These are phyloP conservation scores for Protea cynaroides DNA, from an alignment of 164 flowering plant species.

Conservation along the genomic window DNA sequence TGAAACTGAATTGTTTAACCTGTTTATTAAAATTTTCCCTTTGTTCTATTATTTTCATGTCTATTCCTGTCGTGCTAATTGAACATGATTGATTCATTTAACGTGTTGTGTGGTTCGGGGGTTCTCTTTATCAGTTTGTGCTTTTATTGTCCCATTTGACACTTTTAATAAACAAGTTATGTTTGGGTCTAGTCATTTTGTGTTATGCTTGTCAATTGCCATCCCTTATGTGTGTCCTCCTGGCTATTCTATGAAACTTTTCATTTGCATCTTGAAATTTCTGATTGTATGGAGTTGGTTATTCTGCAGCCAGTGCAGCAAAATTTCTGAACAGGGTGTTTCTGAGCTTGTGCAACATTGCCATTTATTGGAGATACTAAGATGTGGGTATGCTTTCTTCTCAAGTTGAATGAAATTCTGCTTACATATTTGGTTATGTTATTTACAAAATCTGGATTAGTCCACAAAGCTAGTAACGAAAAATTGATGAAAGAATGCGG, in stretches of 20 bases:
- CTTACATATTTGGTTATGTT: not conserved
- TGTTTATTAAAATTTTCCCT: not conserved
- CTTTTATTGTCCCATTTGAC: no score
- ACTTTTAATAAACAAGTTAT: no score
- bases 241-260: not conserved
- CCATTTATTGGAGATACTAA: slow-evolving; percentile 56
- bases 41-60: not conserved
- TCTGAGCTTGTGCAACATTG: slow-evolving; percentile 58
- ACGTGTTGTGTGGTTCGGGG: no score
- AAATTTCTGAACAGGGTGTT: slow-evolving; percentile 53
- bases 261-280: slow-evolving; percentile 6
- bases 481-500: no score
- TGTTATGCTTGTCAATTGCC: no score
- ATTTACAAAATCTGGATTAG: not conserved
- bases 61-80: no score
- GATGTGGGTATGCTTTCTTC: slow-evolving; percentile 68
- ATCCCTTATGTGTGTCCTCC: no score
- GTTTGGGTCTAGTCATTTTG: not conserved
- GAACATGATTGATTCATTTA: no score
- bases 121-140: no score
- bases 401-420: not conserved
- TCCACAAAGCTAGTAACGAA: not conserved
- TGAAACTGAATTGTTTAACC: no score
- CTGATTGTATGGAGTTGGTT: slow-evolving; percentile 1
- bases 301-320: slow-evolving; percentile 56